A percentile compares a stretch with the other conserved stretches of the same genome.
Conservation (phyloP, 2,329 filamentous ascomycete genomes). For the Pestalotiopsis sp. region DNA sequence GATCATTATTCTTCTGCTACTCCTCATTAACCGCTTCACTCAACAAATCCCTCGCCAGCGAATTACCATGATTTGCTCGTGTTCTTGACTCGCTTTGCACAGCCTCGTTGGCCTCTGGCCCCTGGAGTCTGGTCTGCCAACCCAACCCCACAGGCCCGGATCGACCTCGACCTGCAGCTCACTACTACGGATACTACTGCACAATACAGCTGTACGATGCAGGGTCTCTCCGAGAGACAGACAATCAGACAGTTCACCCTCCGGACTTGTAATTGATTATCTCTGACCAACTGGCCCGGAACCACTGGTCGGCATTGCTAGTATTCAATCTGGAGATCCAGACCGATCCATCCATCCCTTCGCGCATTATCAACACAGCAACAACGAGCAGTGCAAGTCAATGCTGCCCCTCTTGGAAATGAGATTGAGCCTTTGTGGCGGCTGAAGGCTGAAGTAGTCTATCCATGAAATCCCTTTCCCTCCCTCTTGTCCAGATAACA, state of each 20-base stretch:
- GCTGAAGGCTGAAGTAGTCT: neutral
- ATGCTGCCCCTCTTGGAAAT: neutral
- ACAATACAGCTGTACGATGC: neutral
- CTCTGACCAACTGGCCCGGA: neutral
- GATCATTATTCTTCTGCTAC: neutral
- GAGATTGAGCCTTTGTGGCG: neutral
- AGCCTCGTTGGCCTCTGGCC: constrained; percentile 30
- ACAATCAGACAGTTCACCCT: neutral
- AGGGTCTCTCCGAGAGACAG: neutral
- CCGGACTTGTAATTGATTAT: neutral
- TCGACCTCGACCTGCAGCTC: neutral
- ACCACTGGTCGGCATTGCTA: neutral
- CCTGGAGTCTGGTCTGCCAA: neutral
- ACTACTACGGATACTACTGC: no score
- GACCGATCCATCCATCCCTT: neutral
- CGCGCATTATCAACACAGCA: neutral
- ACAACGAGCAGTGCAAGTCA: neutral
- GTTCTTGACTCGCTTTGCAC: constrained; percentile 18
- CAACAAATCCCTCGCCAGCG: constrained; percentile 4
- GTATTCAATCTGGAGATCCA: neutral
- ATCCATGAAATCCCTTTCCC: neutral
- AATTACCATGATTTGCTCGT: constrained; percentile 7
- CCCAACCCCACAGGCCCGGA: constrained; percentile 7
- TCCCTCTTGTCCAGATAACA: neutral
- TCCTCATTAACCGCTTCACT: constrained; percentile 10